Evolutionary conservation across 164 flowering plant genomes (phyloP).

Genomic region (Cinnamomum chago): DNA sequence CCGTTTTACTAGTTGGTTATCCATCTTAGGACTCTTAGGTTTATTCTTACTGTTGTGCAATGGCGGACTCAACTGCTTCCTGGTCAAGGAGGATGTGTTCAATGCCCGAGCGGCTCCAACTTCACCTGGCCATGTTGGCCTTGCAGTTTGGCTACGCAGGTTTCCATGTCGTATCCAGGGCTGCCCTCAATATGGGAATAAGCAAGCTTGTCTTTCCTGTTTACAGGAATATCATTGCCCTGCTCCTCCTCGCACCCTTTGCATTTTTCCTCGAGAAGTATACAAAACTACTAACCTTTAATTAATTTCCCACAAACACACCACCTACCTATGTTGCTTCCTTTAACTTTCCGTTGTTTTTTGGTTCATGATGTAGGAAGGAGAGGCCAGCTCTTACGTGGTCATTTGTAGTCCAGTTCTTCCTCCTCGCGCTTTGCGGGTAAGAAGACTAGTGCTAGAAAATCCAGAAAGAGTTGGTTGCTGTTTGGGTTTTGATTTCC

Average conservation of each 20-base stretch:
- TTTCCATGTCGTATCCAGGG: slow-evolving; percentile 92
- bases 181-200: slow-evolving; percentile 96
- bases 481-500: not conserved
- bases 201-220: slow-evolving; percentile 93
- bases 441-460: slow-evolving; percentile 18
- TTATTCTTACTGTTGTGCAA: slow-evolving; percentile 12
- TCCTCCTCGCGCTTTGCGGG: slow-evolving; percentile 89
- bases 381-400: slow-evolving; percentile 74
- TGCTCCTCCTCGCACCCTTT: slow-evolving; percentile 80
- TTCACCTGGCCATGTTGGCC: slow-evolving; percentile 97
- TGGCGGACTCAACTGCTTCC: slow-evolving; percentile 57
- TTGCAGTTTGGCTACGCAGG: slow-evolving; percentile 99
- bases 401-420: slow-evolving; percentile 73
- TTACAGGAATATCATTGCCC: slow-evolving; percentile 87
- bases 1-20: too few relatives aligned
- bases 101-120: slow-evolving; percentile 72
- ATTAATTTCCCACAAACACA: not conserved
- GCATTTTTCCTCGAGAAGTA: slow-evolving; percentile 97
- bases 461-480: not conserved
- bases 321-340: not conserved
- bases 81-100: slow-evolving; percentile 40
- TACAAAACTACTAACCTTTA: not conserved
- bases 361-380: slow-evolving; percentile 43
- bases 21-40: not conserved
- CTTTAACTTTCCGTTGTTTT: not conserved